Percentiles rank a stretch among this genome's conserved stretches.
These are phyloP conservation scores for Ustilago tritici DNA, from an alignment of 1,284 basidiomycete genomes.

Conservation along the genomic window DNA sequence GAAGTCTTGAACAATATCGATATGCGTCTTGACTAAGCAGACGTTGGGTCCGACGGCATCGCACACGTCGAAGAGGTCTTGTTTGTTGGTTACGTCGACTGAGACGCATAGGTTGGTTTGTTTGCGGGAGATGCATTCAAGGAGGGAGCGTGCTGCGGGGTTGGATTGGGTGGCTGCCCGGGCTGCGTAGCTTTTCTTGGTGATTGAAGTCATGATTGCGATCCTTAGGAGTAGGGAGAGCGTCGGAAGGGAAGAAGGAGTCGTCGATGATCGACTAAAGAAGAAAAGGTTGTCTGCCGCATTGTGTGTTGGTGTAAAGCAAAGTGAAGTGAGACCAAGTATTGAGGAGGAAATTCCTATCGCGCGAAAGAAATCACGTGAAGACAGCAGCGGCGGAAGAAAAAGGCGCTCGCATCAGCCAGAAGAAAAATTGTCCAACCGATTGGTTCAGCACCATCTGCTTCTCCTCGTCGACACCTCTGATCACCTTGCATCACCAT, in stretches of 20 bases:
- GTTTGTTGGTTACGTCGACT: constrained; percentile 88
- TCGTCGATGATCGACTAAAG: constrained; percentile 42
- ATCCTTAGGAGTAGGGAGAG: too few species aligned
- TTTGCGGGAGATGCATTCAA: constrained; percentile 88
- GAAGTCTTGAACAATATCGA: constrained; percentile 96
- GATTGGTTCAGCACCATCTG: neutral
- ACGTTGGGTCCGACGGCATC: constrained; percentile 88
- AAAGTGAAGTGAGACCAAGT: neutral
- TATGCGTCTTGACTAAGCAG: constrained; percentile 98
- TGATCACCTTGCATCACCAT: constrained; percentile 6
- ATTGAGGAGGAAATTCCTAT: constrained; percentile 14
- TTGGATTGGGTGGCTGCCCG: constrained; percentile 58
- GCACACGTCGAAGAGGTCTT: constrained; percentile 85
- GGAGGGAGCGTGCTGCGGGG: constrained; percentile 71
- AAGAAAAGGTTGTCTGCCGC: constrained; percentile 10
- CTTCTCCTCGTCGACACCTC: neutral
- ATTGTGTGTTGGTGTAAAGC: neutral
- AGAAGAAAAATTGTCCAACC: neutral
- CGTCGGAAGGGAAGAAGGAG: constrained; percentile 1
- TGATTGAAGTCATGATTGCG: constrained; percentile 45
- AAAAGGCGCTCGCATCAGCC: constrained; percentile 2
- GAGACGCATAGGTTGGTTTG: constrained; percentile 92
- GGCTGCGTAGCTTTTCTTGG: constrained; percentile 52
- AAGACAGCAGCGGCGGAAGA: constrained; percentile 23
- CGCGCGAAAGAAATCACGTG: constrained; percentile 39